phyloP scores from a whole-genome alignment of 495 filamentous ascomycete species.

The Penicillium steckii region DNA sequence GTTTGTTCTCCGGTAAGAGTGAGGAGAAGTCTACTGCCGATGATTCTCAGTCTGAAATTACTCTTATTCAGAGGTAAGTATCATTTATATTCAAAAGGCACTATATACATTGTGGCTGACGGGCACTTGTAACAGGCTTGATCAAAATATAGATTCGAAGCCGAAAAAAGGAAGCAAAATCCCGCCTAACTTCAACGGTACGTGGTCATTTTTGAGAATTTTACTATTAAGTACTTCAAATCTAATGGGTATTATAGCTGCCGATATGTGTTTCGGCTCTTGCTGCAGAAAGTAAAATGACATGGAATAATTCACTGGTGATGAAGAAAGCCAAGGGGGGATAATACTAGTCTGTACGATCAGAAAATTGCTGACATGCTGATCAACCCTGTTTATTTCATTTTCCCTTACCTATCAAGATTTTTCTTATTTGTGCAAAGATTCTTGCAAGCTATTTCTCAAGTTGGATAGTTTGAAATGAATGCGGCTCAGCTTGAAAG shows the following conservation, averaged over 20 bases:
- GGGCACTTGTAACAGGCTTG: background rate
- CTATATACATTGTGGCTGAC: background rate
- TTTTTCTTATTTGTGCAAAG: too few species aligned
- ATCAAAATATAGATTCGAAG: background rate
- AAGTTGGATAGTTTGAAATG: too few species aligned
- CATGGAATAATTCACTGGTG: background rate
- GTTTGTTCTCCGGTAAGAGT: background rate
- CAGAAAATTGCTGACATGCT: too few species aligned
- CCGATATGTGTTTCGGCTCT: conserved; percentile 24
- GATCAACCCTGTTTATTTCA: too few species aligned
- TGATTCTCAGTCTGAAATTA: conserved; percentile 12
- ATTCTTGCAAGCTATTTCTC: too few species aligned
- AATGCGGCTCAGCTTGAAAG: too few species aligned
- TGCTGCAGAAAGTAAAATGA: conserved; percentile 17
- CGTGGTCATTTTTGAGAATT: background rate
- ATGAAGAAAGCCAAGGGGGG: background rate
- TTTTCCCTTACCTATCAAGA: too few species aligned
- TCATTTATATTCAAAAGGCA: background rate
- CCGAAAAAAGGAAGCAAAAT: background rate
- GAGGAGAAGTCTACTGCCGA: background rate
- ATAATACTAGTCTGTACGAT: background rate
- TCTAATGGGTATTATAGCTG: conserved; percentile 11
- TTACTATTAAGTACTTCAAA: too few species aligned
- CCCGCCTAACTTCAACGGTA: background rate
- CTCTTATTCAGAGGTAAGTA: conserved; percentile 7